Evolutionary conservation across 345 rosid genomes (phyloP), one percentile per base, ranked within the genome.

Genomic region (Cardamine occulta): DNA sequence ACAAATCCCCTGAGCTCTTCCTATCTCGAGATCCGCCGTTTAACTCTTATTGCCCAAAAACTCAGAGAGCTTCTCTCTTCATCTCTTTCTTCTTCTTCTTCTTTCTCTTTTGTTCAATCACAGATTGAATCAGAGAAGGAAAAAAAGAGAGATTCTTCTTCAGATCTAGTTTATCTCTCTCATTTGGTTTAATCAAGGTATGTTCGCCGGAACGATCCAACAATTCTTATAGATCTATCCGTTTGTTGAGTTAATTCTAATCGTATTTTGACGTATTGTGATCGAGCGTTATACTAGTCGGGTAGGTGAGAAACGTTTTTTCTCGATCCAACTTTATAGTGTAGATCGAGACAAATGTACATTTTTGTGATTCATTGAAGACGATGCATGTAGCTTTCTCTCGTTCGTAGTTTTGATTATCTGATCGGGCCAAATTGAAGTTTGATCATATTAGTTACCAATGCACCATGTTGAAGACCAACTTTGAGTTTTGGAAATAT

Each of bases 1-100:
- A 72, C 69, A 42, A 49, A 40, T 64, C 72, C 76, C 62, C 72
- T 65, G 76, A 65, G 76, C 53, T 57, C 75, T 55, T 4, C 26
- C 37, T 14, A 48, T 66, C 77, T 78, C 68, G 73, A 78, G 81
- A 78, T 78, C 81, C 81, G 77, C 77, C 69, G 73, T 78, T 61
- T 28, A 44, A 61, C 44, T 26, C 42, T 21, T 44, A 12, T 28
- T 45, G 35, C 45, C 45, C 18, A 26, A 63, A 28, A 17, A 3
- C 52, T 47, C 4, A 7, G 35, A 31, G 56, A 70, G 65, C 76
- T 64, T 64, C 76, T 49, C 65, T 65, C 55, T 45, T 10, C 18
- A 1, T 40, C 52, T 34, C 39, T 51, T 61, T 59, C 39, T 62
- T 48, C 28, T 14, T 37, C 39, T 37, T 37, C 42, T 37, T 10